Conservation (phyloP, 2,329 filamentous ascomycete genomes). For the Lasiodiplodia theobromae region DNA sequence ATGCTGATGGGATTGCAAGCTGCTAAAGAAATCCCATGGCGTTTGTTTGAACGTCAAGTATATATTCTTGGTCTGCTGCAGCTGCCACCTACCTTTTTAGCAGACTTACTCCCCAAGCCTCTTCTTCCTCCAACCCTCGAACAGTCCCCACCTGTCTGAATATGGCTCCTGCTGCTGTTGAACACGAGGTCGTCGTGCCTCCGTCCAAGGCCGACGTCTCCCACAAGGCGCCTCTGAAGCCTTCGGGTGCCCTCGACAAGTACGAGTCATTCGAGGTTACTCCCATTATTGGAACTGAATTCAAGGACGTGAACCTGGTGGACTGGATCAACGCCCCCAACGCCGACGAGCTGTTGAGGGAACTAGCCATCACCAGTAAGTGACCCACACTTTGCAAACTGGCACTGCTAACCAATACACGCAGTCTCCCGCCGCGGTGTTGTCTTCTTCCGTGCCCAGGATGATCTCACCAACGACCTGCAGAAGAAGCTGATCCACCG, state of each 20-base stretch:
- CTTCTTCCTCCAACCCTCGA: background rate
- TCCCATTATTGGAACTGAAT: conserved; percentile 69
- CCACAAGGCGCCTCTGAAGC: conserved; percentile 52
- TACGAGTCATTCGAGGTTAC: conserved; percentile 67
- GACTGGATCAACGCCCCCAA: conserved; percentile 70
- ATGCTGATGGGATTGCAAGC: background rate
- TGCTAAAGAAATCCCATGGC: conserved; percentile 5
- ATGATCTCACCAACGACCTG: conserved; percentile 56
- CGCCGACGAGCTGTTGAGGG: conserved; percentile 68
- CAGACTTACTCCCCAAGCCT: background rate
- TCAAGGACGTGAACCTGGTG: conserved; percentile 62
- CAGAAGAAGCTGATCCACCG: conserved; percentile 62
- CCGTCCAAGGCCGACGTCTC: conserved; percentile 17
- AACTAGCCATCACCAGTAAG: conserved; percentile 60
- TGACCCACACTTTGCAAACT: background rate
- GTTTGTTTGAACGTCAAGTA: conserved; percentile 4
- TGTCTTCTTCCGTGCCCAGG: conserved; percentile 62
- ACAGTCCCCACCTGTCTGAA: background rate
- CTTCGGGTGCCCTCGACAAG: conserved; percentile 59
- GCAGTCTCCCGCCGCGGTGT: conserved; percentile 61
- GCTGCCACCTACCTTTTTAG: background rate
- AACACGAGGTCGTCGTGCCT: conserved; percentile 26
- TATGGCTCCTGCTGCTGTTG: conserved; percentile 29
- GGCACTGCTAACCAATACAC: background rate
- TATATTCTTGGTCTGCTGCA: conserved; percentile 1